Base-by-base conservation (phyloP, 2,329 filamentous ascomycete genomes). In the Aspergillus neoniger region DNA sequence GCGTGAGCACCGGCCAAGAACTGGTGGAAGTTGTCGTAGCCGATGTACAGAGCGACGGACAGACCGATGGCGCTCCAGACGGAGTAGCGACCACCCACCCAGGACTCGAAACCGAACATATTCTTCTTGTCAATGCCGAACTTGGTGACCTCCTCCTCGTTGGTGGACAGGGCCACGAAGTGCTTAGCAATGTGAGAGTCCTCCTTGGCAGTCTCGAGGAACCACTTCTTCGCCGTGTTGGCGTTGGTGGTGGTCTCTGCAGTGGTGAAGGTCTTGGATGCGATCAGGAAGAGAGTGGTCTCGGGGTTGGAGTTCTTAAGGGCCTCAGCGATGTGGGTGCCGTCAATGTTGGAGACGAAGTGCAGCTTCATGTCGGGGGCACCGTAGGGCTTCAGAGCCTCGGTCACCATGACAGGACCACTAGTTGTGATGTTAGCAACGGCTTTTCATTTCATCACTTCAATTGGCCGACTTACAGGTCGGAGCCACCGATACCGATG, bases 311-410 rank as follows among this genome's bases (percentile, higher is more conserved):
- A 96, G 71, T 88, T 81, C 75, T 87, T 89, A 63, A 98, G 86
- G 54, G 95, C 93, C 82, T 99, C 95, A 51, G 92, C 91, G 77
- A 98, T 92, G 83, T 99, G 95, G 58, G 95, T 99, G 69, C 95
- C 95, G 76, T 99, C 95, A 75, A 99, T 98, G 86, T 99, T 99
- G 82, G 94, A 98, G 69, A 99, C 95, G 73, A 99, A 99, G 85
- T 98, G 94, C 49, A 98, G 86, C 66, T 88, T 97, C 82, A 92
- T 86, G 79, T 90, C 88, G 63, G 88, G 86, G 76, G 92, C 89
- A 52, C 91, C 91, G 78, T 99, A 99, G 75, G 92, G 86, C 85
- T 97, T 98, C 71, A 99, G 87, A 49, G 95, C 93, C 81, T 99
- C 95, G 43, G 93, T 95, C 70, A 99, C 95, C 95, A 99, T 99